Evolutionary conservation across 805 yeast species (phyloP), one percentile per base, ranked within the genome.

Genomic region (Wickerhamiella bombiphila): DNA sequence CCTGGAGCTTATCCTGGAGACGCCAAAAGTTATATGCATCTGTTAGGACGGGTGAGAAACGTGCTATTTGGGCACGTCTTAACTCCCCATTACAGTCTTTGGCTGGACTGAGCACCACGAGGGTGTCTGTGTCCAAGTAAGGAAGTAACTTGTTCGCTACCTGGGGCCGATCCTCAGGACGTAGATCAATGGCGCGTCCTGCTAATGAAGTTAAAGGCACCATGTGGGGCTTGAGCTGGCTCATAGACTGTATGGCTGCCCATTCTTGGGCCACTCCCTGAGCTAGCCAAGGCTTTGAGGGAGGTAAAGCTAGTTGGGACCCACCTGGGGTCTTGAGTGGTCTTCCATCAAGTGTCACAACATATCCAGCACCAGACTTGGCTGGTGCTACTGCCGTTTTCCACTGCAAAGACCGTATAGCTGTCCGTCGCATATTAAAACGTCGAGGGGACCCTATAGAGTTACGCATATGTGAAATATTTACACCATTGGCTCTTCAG

Each of bases 111-210:
- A 86, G 79, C 6, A 88, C 83, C 37, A 91, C 65, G 44, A 93
- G 63, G 1, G 97, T 85, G 57, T 91, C 99, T 0, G 98, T 91
- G 56, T 91, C 98, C 41, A 93, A 64, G 53, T 86, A 91, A 39
- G 86, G 73, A 51, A 88, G 61, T 43, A 91, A 60, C 44, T 69
- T 70, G 31, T 66, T 57, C 43, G 72, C 68, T 16, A 82, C 70
- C 31, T 69, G 70, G 3, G 66, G 69, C 4, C 79, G 78, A 31
- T 76, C 70, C 2, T 68, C 63, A 9, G 53, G 49, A 19, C 64
- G 57, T 47, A 91, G 61, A 56, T 91, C 99, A 34, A 91, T 72
- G 13, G 93, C 81, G 45, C 98, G 68, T 1, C 96, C 75, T 3
- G 80, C 76, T 38, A 91, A 60, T 0, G 95, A 81, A 0, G 98